Evolutionary conservation across 805 yeast genomes (phyloP).

Genomic region (Ogataea dorogensis): DNA sequence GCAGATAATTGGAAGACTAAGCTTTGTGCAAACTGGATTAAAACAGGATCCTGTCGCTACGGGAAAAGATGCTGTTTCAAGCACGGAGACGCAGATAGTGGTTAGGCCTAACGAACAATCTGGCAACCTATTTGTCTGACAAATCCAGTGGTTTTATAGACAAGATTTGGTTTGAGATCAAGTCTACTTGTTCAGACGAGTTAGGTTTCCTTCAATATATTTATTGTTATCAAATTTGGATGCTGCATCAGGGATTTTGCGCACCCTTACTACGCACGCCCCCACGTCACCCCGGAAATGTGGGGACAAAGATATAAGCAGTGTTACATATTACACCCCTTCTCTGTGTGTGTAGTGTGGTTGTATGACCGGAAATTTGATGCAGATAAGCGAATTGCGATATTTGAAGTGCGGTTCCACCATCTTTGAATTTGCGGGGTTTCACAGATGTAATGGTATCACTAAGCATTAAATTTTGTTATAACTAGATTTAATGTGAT

Average conservation of each 20-base stretch:
- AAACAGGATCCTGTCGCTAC: constrained; percentile 79
- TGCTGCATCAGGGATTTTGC: too few species aligned
- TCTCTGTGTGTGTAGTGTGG: too few species aligned
- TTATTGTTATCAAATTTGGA: background rate
- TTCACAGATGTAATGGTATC: too few species aligned
- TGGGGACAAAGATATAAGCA: too few species aligned
- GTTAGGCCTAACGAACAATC: background rate
- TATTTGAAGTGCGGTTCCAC: too few species aligned
- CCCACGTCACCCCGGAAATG: background rate
- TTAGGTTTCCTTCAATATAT: background rate
- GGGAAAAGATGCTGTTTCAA: constrained; percentile 91
- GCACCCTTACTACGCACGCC: background rate
- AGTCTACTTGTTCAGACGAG: constrained; percentile 3
- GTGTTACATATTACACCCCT: background rate
- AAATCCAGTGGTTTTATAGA: background rate
- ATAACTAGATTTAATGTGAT: too few species aligned
- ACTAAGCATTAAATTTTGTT: too few species aligned
- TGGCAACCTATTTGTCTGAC: background rate
- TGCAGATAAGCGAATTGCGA: background rate
- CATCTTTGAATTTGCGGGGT: too few species aligned
- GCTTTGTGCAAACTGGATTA: constrained; percentile 86
- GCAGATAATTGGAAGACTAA: constrained; percentile 88
- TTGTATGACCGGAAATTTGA: background rate
- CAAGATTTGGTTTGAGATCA: background rate
- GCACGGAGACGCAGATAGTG: constrained; percentile 52